Evolutionary conservation across 192 early-diverging fungal species (phyloP).

Genomic region (Podila horticola): DNA sequence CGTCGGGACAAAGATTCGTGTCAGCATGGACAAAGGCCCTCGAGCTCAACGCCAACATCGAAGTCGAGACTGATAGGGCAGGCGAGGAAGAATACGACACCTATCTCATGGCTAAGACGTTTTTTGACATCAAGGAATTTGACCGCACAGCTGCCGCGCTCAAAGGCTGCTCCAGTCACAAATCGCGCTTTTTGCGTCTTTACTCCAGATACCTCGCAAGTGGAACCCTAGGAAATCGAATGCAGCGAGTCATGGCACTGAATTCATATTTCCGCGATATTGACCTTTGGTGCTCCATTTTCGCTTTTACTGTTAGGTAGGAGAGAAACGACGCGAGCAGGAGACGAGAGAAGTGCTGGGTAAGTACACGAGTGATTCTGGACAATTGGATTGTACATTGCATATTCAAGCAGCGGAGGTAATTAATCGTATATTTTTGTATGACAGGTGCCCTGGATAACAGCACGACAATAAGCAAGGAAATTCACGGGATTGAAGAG

Average conservation of each 20-base stretch:
- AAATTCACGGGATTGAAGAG: slow-evolving; percentile 55
- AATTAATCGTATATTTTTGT: too few species aligned
- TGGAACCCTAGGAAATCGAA: background rate
- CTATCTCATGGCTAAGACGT: slow-evolving; percentile 72
- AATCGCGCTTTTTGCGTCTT: slow-evolving; percentile 77
- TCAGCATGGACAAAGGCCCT: slow-evolving; percentile 10
- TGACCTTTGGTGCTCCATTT: too few species aligned
- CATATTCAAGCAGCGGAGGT: too few species aligned
- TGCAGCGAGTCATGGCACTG: too few species aligned
- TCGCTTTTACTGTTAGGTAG: slow-evolving; percentile 46
- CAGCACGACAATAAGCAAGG: slow-evolving; percentile 54
- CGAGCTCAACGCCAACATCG: slow-evolving; percentile 1
- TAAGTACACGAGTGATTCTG: slow-evolving; percentile 8
- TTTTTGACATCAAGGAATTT: slow-evolving; percentile 80
- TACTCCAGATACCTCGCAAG: slow-evolving; percentile 82
- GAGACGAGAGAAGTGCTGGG: slow-evolving; percentile 66
- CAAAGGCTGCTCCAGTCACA: slow-evolving; percentile 56
- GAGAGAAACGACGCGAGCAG: slow-evolving; percentile 69
- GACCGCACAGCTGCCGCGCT: slow-evolving; percentile 68
- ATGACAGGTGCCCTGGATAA: slow-evolving; percentile 57
- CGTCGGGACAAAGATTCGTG: background rate
- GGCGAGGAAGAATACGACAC: slow-evolving; percentile 56
- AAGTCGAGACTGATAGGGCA: background rate
- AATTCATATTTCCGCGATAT: too few species aligned
- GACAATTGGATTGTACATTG: too few species aligned